Evolutionary conservation across 2,329 filamentous ascomycete genomes (phyloP).

Genomic region (Ascochyta rabiei): DNA sequence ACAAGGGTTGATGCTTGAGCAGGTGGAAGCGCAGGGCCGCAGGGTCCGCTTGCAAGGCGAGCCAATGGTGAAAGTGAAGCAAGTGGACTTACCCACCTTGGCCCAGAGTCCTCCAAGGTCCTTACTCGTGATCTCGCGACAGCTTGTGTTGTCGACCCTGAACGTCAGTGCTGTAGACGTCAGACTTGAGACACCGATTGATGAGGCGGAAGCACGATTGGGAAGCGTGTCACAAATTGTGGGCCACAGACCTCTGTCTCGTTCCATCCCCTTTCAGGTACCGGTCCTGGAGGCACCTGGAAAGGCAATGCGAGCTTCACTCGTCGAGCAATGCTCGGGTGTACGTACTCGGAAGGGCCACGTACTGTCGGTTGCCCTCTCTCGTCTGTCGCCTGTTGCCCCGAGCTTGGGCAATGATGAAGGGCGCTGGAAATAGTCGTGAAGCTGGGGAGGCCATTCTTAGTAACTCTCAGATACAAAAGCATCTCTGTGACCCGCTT

Average conservation of each 20-base stretch:
- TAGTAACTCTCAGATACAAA: slow-evolving; percentile 28
- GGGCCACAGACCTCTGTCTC: slow-evolving; percentile 28
- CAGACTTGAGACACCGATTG: slow-evolving; percentile 40
- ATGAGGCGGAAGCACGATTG: slow-evolving; percentile 41
- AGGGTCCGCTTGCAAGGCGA: slow-evolving; percentile 13
- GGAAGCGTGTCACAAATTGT: slow-evolving; percentile 27
- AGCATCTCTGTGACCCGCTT: slow-evolving; percentile 23
- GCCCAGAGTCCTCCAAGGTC: slow-evolving; percentile 19
- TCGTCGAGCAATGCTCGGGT: slow-evolving; percentile 35
- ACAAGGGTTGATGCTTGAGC: slow-evolving; percentile 30
- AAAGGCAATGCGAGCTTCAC: slow-evolving; percentile 42
- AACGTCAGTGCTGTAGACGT: slow-evolving; percentile 26
- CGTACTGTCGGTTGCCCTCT: slow-evolving; percentile 41
- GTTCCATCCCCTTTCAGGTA: slow-evolving; percentile 38
- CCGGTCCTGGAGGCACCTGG: slow-evolving; percentile 33
- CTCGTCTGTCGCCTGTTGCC: slow-evolving; percentile 36
- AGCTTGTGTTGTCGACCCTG: slow-evolving; percentile 34
- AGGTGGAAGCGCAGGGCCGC: slow-evolving; percentile 20
- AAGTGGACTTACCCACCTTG: slow-evolving; percentile 19
- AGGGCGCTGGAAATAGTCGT: slow-evolving; percentile 22
- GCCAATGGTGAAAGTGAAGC: slow-evolving; percentile 37
- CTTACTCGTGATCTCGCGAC: slow-evolving; percentile 23
- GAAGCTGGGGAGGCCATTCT: slow-evolving; percentile 20
- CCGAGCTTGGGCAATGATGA: slow-evolving; percentile 31
- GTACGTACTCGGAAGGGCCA: slow-evolving; percentile 38